A percentile compares a stretch with the other conserved stretches of the same genome.
Evolutionary conservation across 1,139 yeast genomes (phyloP).

Genomic region (Geotrichum restrictum): DNA sequence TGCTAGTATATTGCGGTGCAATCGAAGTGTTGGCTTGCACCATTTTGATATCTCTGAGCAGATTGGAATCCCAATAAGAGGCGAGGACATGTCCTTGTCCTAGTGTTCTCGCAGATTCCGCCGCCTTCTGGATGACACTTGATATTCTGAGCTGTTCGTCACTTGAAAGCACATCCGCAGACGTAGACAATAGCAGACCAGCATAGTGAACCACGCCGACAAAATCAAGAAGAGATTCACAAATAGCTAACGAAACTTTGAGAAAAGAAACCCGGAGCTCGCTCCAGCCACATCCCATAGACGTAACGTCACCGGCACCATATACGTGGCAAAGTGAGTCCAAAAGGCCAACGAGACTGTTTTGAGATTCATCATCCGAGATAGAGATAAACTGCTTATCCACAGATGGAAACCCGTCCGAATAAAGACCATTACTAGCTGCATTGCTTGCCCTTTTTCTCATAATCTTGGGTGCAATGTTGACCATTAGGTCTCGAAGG

Average conservation of each 20-base stretch:
- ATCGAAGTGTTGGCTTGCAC: slow-evolving; percentile 21
- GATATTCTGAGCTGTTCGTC: slow-evolving; percentile 47
- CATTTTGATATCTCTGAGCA: slow-evolving; percentile 49
- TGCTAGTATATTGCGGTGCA: slow-evolving; percentile 16
- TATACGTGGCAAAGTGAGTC: slow-evolving; percentile 34
- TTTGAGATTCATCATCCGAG: slow-evolving; percentile 25
- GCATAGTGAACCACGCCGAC: slow-evolving; percentile 49
- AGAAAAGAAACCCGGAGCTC: slow-evolving; percentile 56
- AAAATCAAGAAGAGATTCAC: slow-evolving; percentile 50
- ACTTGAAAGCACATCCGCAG: slow-evolving; percentile 46
- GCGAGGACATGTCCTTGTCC: slow-evolving; percentile 35
- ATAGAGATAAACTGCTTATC: slow-evolving; percentile 17
- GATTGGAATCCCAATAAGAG: slow-evolving; percentile 67
- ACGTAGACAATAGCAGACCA: slow-evolving; percentile 52
- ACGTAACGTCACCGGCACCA: slow-evolving; percentile 34
- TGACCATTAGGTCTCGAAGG: slow-evolving; percentile 55
- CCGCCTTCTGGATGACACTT: slow-evolving; percentile 33
- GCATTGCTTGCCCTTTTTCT: slow-evolving; percentile 27
- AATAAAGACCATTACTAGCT: slow-evolving; percentile 26
- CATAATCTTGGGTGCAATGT: slow-evolving; percentile 47
- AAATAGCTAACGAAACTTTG: slow-evolving; percentile 51
- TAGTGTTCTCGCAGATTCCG: slow-evolving; percentile 32
- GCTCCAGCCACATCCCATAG: slow-evolving; percentile 49
- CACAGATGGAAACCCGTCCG: slow-evolving; percentile 19
- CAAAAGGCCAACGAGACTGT: slow-evolving; percentile 30